These are phyloP conservation scores for Hyparrhenia diplandra DNA, from an alignment of 176 grass and related monocot genomes.

Conservation along the genomic window DNA sequence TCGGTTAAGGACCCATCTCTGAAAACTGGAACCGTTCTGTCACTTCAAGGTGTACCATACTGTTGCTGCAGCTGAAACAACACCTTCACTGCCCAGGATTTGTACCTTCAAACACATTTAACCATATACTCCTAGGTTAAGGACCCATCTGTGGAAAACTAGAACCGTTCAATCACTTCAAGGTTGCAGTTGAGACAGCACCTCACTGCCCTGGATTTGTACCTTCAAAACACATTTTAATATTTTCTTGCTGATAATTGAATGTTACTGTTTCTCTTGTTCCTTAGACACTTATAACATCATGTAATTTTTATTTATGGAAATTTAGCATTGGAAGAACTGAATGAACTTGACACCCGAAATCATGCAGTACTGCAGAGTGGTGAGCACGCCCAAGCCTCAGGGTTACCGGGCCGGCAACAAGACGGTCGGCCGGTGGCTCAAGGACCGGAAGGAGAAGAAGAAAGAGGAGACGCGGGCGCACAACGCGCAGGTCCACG, in stretches of 20 bases:
- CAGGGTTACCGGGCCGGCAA: conserved; percentile 48
- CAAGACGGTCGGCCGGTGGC: conserved; percentile 93
- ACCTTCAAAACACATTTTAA: too few species aligned
- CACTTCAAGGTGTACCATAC: conserved; percentile 4
- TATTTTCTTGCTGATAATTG: background rate
- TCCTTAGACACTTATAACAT: background rate
- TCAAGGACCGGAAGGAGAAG: conserved; percentile 89
- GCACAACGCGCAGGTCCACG: conserved; percentile 88
- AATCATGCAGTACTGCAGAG: conserved; percentile 65
- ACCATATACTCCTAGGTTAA: background rate
- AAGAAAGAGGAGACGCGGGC: conserved; percentile 97
- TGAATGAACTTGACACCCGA: background rate
- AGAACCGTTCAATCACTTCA: conserved; percentile 21
- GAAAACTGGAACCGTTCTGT: conserved; percentile 16
- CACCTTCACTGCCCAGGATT: background rate
- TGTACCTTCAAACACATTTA: background rate
- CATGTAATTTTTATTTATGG: background rate
- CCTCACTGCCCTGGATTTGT: background rate
- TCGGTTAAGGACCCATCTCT: background rate
- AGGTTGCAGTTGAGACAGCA: background rate
- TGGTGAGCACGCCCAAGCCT: conserved; percentile 62
- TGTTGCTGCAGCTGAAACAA: background rate
- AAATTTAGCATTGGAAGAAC: background rate
- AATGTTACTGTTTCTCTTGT: background rate
- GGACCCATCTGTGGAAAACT: conserved; percentile 11